Evolutionary conservation across 2,329 filamentous ascomycete genomes (phyloP).

Genomic region (Acrocalymma vagum): DNA sequence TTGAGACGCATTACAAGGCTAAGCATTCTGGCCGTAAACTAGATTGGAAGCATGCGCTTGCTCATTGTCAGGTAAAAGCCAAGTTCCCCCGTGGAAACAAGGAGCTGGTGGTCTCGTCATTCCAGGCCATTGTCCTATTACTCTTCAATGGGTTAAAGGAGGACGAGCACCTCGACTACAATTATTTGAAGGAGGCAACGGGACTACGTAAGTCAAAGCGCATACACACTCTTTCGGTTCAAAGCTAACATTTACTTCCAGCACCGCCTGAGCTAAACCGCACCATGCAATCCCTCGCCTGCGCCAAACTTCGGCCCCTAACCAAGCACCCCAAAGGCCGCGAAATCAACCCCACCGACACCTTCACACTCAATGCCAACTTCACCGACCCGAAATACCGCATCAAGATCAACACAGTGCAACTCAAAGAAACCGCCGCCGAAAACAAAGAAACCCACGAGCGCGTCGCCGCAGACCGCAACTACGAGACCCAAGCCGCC

Average conservation of each 20-base stretch:
- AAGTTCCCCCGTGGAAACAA: conserved; percentile 82
- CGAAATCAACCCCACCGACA: conserved; percentile 81
- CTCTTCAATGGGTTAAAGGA: conserved; percentile 80
- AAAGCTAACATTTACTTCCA: conserved; percentile 42
- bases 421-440: conserved; percentile 92
- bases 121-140: conserved; percentile 89
- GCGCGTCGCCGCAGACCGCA: conserved; percentile 84
- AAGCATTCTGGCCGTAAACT: conserved; percentile 90
- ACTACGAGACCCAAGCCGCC: conserved; percentile 96
- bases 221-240: background rate
- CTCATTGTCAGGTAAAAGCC: conserved; percentile 86
- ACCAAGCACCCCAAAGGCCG: conserved; percentile 84
- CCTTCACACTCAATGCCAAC: conserved; percentile 79
- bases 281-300: conserved; percentile 94
- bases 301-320: conserved; percentile 85
- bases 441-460: conserved; percentile 96
- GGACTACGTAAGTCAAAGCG: conserved; percentile 67
- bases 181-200: conserved; percentile 77
- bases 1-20: conserved; percentile 84
- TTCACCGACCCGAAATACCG: conserved; percentile 86
- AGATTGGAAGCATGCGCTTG: conserved; percentile 92
- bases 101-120: conserved; percentile 88
- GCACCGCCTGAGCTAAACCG: conserved; percentile 81
- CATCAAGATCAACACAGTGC: conserved; percentile 99
- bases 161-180: conserved; percentile 74